Percentiles rank a stretch among this genome's conserved stretches.
These are phyloP conservation scores for Hirsutella minnesotensis DNA, from an alignment of 2,329 filamentous ascomycete species.

Conservation along the genomic window DNA sequence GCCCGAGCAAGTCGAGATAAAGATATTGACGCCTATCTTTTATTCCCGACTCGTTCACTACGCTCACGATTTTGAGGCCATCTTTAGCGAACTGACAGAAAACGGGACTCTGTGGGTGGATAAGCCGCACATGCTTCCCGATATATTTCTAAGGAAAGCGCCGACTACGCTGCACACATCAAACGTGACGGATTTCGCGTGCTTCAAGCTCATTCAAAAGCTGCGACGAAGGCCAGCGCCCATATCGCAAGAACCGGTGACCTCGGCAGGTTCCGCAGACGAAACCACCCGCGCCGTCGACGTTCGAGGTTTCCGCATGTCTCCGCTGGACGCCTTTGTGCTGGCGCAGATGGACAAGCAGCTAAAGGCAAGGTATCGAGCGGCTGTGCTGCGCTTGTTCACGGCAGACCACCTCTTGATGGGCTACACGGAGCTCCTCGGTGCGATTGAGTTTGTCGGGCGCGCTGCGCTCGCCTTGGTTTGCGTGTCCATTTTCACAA, in stretches of 20 bases:
- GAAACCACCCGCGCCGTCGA: conserved; percentile 17
- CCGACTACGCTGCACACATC: conserved; percentile 21
- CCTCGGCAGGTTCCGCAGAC: conserved; percentile 18
- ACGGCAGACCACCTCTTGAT: conserved; percentile 29
- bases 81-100: conserved; percentile 48
- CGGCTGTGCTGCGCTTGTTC: conserved; percentile 28
- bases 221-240: conserved; percentile 29
- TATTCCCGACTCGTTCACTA: conserved; percentile 57
- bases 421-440: conserved; percentile 19
- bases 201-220: conserved; percentile 31
- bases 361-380: conserved; percentile 22
- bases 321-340: conserved; percentile 39
- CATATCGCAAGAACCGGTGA: conserved; percentile 29
- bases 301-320: conserved; percentile 35
- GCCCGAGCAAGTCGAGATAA: conserved; percentile 36
- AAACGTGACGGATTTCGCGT: conserved; percentile 24
- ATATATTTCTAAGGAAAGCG: conserved; percentile 28
- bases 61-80: conserved; percentile 46
- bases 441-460: conserved; percentile 14
- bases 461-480: conserved; percentile 5
- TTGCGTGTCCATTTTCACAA: conserved; percentile 1
- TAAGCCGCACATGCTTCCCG: conserved; percentile 37
- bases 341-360: conserved; percentile 17
- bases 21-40: conserved; percentile 51
- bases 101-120: conserved; percentile 48